Conservation (phyloP, 345 rosid species). For the Turnera subulata region DNA sequence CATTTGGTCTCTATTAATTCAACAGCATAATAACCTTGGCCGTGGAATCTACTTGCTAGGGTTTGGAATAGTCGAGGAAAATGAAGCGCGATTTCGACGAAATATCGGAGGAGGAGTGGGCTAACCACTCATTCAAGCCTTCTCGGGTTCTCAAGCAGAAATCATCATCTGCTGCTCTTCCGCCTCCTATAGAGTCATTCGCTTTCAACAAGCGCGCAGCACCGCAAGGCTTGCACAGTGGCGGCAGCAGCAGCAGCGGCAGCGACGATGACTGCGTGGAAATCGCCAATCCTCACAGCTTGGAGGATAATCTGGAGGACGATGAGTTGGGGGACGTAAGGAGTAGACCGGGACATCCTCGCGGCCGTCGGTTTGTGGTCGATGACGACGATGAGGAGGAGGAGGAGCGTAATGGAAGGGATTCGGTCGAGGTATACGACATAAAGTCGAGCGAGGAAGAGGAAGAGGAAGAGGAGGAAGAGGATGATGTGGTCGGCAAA, state of each 20-base stretch:
- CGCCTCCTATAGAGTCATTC: conserved; percentile 80
- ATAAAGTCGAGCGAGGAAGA: conserved; percentile 43
- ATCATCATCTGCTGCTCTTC: conserved; percentile 26
- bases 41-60: too few species aligned
- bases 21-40: too few species aligned
- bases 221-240: too few species aligned
- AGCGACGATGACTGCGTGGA: conserved; percentile 45
- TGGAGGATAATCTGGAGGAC: conserved; percentile 25
- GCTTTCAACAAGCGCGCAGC: conserved; percentile 31
- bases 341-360: conserved; percentile 14
- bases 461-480: conserved; percentile 22
- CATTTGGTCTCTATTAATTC: too few species aligned
- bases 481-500: conserved; percentile 76
- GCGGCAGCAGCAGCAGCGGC: background rate
- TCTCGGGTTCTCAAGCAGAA: conserved; percentile 58
- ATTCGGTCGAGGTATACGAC: conserved; percentile 32
- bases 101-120: conserved; percentile 96
- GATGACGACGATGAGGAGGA: conserved; percentile 61
- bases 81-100: conserved; percentile 78
- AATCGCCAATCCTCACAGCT: conserved; percentile 28
- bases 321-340: conserved; percentile 21
- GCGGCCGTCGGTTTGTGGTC: conserved; percentile 68
- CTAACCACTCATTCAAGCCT: conserved; percentile 60
- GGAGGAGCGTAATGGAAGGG: conserved; percentile 24
- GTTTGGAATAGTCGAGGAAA: background rate